Evolutionary conservation across 2,329 filamentous ascomycete species (phyloP).

Genomic region (Fusarium avenaceum): DNA sequence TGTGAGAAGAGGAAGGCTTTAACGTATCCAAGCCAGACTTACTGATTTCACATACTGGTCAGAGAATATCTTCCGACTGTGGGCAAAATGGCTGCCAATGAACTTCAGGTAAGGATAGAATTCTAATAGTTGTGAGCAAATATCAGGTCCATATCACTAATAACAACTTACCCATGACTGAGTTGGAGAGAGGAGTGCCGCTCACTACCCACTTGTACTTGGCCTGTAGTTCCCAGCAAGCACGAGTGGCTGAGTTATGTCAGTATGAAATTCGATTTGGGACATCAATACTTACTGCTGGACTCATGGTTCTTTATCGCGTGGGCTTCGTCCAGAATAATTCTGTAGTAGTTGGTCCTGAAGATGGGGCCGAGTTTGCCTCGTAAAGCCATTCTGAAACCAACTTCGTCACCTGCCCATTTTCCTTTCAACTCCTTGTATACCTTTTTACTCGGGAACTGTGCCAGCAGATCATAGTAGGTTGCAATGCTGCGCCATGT

Average conservation of each 20-base stretch:
- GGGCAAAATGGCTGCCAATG: slow-evolving; percentile 43
- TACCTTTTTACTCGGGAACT: slow-evolving; percentile 20
- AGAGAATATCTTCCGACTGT: no score
- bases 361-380: slow-evolving; percentile 51
- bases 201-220: no score
- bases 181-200: no score
- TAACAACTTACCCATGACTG: no score
- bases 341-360: slow-evolving; percentile 60
- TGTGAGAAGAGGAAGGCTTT: no score
- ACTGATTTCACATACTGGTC: not conserved
- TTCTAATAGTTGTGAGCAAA: slow-evolving; percentile 45
- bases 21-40: not conserved
- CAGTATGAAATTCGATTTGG: no score
- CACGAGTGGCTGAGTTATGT: no score
- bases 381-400: slow-evolving; percentile 55
- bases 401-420: not conserved
- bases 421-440: not conserved
- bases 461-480: not conserved
- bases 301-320: slow-evolving; percentile 57
- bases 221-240: no score
- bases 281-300: slow-evolving; percentile 40
- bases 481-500: not conserved
- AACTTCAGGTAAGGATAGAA: slow-evolving; percentile 55
- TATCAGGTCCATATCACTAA: no score
- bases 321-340: slow-evolving; percentile 71